Evolutionary conservation across 108 stramenopile species (phyloP).

Genomic region (Schizochytrium sp.): DNA sequence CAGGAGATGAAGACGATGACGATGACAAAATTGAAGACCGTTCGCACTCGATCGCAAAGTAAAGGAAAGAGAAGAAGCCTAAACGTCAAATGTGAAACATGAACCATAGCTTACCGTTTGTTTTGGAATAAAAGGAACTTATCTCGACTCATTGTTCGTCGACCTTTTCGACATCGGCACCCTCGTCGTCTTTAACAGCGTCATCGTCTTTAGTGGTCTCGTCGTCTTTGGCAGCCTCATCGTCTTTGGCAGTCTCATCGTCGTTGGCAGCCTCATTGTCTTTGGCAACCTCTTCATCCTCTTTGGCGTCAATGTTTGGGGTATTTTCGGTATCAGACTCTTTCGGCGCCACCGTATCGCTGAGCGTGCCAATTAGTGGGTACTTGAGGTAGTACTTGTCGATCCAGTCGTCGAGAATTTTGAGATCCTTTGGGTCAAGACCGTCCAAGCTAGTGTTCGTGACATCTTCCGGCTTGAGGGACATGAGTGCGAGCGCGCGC

Average conservation of each 20-base stretch:
- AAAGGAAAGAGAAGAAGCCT: no score
- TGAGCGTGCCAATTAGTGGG: neutral
- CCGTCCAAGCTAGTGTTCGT: neutral
- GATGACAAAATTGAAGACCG: no score
- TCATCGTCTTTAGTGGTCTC: neutral
- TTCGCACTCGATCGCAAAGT: no score
- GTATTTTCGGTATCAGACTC: no score
- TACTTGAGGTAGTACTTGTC: neutral
- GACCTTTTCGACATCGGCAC: neutral
- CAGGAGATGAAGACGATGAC: no score
- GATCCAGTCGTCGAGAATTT: neutral
- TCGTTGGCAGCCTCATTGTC: neutral
- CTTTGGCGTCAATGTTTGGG: no score
- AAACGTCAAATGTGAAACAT: no score
- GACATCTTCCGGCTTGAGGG: neutral
- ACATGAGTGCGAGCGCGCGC: constrained; percentile 8
- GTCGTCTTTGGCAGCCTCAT: neutral
- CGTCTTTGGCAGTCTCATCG: neutral
- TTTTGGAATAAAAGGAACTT: neutral
- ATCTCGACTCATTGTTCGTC: neutral
- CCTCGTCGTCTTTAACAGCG: neutral
- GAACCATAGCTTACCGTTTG: no score
- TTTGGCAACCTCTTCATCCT: no score
- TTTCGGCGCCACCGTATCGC: neutral
- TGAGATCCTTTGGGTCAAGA: neutral